These are phyloP conservation scores for Coix lacrymajobi DNA, from an alignment of 176 grass and related monocot genomes.

Conservation along the genomic window DNA sequence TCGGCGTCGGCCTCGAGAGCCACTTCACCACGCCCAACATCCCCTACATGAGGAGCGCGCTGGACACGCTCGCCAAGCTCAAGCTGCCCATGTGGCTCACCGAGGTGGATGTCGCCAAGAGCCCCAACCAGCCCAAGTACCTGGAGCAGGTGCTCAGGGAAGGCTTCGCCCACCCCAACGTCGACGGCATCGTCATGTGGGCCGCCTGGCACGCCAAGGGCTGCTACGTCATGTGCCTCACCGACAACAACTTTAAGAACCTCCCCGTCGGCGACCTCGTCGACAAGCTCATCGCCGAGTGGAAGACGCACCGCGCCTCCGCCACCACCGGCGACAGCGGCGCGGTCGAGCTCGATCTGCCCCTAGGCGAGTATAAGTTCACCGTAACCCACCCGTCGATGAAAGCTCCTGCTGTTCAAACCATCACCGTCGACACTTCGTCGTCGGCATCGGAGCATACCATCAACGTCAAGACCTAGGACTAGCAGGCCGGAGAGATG, in stretches of 20 bases:
- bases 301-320: constrained; percentile 28
- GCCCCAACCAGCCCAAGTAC: constrained; percentile 33
- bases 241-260: constrained; percentile 73
- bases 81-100: constrained; percentile 87
- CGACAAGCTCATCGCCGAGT: constrained; percentile 72
- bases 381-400: constrained; percentile 43
- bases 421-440: constrained; percentile 3
- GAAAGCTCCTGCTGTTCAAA: background rate
- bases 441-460: constrained; percentile 9
- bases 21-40: constrained; percentile 75
- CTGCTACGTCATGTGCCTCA: constrained; percentile 72
- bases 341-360: constrained; percentile 29
- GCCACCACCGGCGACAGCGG: constrained; percentile 37
- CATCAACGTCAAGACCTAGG: background rate
- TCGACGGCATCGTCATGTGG: constrained; percentile 82
- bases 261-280: constrained; percentile 54
- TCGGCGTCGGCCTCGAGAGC: constrained; percentile 72
- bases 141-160: constrained; percentile 80
- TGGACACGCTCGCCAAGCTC: constrained; percentile 58
- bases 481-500: too few relatives aligned
- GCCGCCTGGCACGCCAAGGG: constrained; percentile 59
- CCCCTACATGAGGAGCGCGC: constrained; percentile 53
- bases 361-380: constrained; percentile 54
- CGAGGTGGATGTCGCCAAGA: constrained; percentile 56
- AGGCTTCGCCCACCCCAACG: constrained; percentile 55